Evolutionary conservation across 768 basidiomycete species (phyloP), one percentile per base, ranked within the genome.

Genomic region (Termitomyces sp.): DNA sequence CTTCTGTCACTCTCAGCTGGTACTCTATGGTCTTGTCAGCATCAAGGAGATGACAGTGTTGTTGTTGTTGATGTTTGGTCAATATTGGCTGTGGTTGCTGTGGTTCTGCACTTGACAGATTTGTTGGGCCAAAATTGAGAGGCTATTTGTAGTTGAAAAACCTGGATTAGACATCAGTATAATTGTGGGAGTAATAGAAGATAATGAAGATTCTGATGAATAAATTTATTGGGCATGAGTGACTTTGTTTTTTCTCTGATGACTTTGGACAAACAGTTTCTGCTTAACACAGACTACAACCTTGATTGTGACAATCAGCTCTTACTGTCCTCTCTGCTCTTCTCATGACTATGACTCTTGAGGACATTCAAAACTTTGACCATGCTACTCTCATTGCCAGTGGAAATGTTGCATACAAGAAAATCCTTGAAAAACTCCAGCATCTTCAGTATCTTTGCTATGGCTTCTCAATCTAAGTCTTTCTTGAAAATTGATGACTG

Each of bases 61-160:
- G 46, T 44, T 1, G 56, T 61, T 19, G 10, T 32, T 32, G 9
- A 61, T 50, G 50, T 58, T 10, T 45, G 56, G 14, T 14, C 5
- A 2, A 61, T 64, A 23, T 10, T 55, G 56, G 35, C 60, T 5
- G 61, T 64, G 1, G 56, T 64, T 25, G 56, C 56, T 10, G 47
- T 61, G 34, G 50, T 61, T 23, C 60, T 57, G 14, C 57, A 63
- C 34, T 59, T 54, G 1, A 47, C 32, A 12, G 53, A 35, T 16
- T 59, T 63, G 34, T 43, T 63, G 25, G 59, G 62, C 30, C 50
- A 48, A 9, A 43, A 54, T 19, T 61, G 57, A 59, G 25, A 32
- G 6, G 54, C 45, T 59, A 2, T 64, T 64, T 52, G 54, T 61
- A 8, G 60, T 60, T 7, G 58, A 64, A 39, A 59, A 61, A 49